Conservation (phyloP, 371 early-diverging fungal genomes). For the Mortierella sp. region DNA sequence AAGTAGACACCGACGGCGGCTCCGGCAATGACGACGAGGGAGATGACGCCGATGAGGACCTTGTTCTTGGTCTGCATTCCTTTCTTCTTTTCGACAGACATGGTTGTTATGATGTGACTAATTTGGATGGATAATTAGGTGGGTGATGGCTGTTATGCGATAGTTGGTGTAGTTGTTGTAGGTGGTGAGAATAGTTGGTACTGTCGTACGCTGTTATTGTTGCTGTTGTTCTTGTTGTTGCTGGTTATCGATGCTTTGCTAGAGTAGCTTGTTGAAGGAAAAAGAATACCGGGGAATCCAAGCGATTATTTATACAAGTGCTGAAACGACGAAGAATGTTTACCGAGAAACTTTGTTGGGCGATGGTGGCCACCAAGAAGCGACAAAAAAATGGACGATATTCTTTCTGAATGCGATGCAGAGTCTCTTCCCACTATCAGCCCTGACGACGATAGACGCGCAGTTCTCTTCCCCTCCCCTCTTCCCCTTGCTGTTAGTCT, state of each 20-base stretch:
- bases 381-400: too few relatives aligned
- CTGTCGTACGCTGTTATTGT: not conserved
- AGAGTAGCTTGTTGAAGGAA: not conserved
- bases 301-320: not conserved
- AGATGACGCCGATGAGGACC: conserved; percentile 43
- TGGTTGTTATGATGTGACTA: not conserved
- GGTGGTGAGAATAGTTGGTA: not conserved
- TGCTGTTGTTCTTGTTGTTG: not conserved
- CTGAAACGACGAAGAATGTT: not conserved
- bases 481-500: too few relatives aligned
- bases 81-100: conserved; percentile 32
- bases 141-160: not conserved
- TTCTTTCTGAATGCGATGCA: not conserved
- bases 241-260: not conserved
- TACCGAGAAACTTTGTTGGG: not conserved
- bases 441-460: not conserved
- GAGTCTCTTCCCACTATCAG: not conserved
- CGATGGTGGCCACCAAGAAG: too few relatives aligned
- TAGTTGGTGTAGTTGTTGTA: not conserved
- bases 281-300: not conserved
- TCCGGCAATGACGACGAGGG: conserved; percentile 36
- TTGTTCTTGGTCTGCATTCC: conserved; percentile 59
- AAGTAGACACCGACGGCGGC: conserved; percentile 45
- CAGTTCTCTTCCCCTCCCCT: too few relatives aligned
- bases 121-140: not conserved